These are phyloP conservation scores for Spinacia oleracea DNA, from an alignment of 179 eudicot species.

Conservation along the genomic window DNA sequence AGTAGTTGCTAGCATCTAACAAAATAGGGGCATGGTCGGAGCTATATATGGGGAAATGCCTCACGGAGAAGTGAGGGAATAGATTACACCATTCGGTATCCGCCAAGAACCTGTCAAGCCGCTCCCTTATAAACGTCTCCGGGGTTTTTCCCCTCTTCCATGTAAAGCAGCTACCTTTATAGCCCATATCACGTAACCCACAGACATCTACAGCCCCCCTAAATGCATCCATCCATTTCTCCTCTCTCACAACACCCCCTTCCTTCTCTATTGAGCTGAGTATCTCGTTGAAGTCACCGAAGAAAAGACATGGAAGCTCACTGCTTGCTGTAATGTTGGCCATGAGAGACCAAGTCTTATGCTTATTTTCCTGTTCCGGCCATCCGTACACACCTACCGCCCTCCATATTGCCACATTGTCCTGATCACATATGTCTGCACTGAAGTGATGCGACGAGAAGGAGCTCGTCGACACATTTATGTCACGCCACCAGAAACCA, in stretches of 20 bases:
- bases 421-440: not conserved
- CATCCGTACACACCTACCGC: not conserved
- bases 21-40: not conserved
- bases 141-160: not conserved
- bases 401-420: not conserved
- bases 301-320: not conserved
- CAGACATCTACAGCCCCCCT: not conserved
- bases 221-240: not conserved
- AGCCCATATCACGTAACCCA: not conserved
- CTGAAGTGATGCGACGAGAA: not conserved
- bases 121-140: not conserved
- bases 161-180: not conserved
- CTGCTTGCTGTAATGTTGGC: fast-evolving
- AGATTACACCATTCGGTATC: not conserved
- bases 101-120: not conserved
- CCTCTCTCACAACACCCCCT: not conserved
- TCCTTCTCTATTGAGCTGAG: not conserved
- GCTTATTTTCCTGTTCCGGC: not conserved
- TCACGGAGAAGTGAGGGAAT: not conserved
- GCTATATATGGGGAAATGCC: not conserved
- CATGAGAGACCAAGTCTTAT: not conserved
- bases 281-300: not conserved
- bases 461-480: not conserved
- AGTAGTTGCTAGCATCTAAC: not conserved
- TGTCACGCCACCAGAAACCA: not conserved